These are phyloP conservation scores for Spizellomyces punctatus DNA, from an alignment of 192 early-diverging fungal species.

Conservation along the genomic window DNA sequence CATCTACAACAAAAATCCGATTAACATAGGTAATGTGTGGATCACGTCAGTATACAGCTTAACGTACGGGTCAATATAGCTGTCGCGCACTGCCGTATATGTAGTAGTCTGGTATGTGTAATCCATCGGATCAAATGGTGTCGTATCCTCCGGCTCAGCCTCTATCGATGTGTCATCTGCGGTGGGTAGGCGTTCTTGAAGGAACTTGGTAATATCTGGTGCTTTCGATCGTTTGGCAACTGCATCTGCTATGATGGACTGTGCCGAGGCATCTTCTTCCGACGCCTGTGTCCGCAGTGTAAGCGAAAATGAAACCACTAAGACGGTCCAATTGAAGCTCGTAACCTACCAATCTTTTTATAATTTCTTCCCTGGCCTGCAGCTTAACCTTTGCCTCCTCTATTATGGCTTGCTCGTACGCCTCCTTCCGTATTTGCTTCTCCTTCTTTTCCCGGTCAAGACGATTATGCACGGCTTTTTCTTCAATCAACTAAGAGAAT, in stretches of 20 bases:
- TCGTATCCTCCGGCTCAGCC: conserved; percentile 26
- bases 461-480: conserved; percentile 33
- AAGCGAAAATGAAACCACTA: not conserved
- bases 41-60: not conserved
- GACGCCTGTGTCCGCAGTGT: conserved; percentile 26
- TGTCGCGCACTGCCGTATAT: conserved; percentile 32
- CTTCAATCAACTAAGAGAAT: conserved; percentile 40
- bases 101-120: conserved; percentile 47
- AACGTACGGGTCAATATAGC: conserved; percentile 60
- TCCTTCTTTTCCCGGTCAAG: conserved; percentile 55
- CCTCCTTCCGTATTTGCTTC: conserved; percentile 64
- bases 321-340: not conserved
- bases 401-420: conserved; percentile 68
- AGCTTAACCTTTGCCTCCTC: conserved; percentile 71
- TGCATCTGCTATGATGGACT: conserved; percentile 31
- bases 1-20: not conserved
- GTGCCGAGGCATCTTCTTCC: conserved; percentile 30
- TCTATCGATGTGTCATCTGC: conserved; percentile 18
- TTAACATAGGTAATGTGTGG: not conserved
- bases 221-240: conserved; percentile 11
- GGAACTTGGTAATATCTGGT: conserved; percentile 29
- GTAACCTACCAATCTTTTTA: conserved; percentile 68
- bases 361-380: conserved; percentile 67
- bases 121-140: conserved; percentile 56
- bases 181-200: conserved; percentile 9